Evolutionary conservation across 345 rosid genomes (phyloP).

Genomic region (Eucalyptus polyanthemos): DNA sequence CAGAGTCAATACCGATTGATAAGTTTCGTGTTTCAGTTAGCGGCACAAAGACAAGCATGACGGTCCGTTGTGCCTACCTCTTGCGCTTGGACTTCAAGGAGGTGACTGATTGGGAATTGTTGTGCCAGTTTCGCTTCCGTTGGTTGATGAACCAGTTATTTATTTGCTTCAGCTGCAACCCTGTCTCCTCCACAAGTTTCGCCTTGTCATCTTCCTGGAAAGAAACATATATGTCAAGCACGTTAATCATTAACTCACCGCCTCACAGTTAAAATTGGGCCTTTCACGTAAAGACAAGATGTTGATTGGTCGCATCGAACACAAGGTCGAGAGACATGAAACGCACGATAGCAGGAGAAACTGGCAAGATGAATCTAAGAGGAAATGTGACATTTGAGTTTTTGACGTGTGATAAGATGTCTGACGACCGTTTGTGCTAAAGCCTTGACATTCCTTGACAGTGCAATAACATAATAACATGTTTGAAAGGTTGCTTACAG

Average conservation of each 20-base stretch:
- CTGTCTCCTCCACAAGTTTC: constrained; percentile 96
- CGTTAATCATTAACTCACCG: not conserved
- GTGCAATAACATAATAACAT: not conserved
- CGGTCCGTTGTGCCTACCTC: constrained; percentile 16
- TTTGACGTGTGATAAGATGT: not conserved
- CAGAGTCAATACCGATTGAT: not conserved
- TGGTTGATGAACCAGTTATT: constrained; percentile 99
- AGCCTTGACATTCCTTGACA: not conserved
- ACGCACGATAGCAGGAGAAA: not conserved
- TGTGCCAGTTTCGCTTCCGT: constrained; percentile 97
- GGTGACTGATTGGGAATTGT: constrained; percentile 83
- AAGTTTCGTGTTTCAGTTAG: not conserved
- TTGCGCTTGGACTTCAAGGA: constrained; percentile 97
- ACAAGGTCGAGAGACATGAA: not conserved
- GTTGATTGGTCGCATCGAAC: not conserved
- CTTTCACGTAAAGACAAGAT: not conserved
- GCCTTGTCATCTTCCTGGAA: constrained; percentile 97
- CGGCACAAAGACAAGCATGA: not conserved
- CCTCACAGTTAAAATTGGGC: not conserved
- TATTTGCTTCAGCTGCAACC: constrained; percentile 93
- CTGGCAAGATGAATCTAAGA: not conserved
- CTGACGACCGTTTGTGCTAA: not conserved
- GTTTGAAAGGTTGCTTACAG: constrained; percentile 31
- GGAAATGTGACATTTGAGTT: not conserved
- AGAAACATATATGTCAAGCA: not conserved